phyloP scores from a whole-genome alignment of 192 early-diverging fungal genomes.

The Haplosporangium gracile region DNA sequence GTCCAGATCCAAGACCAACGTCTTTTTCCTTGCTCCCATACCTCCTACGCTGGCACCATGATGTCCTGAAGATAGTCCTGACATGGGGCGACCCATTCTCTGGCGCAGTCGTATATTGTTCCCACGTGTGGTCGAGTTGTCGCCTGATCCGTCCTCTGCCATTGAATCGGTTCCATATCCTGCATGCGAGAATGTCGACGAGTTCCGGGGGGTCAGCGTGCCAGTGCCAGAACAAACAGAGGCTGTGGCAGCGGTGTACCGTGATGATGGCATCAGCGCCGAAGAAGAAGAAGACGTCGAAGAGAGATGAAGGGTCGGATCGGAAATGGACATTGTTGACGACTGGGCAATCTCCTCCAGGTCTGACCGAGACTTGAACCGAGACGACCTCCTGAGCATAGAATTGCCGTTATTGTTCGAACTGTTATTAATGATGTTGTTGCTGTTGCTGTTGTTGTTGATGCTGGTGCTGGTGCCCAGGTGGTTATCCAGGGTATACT shows the following conservation, averaged over 20 bases:
- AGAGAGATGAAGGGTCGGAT: constrained; percentile 7
- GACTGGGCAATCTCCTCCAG: constrained; percentile 51
- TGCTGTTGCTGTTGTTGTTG: no score
- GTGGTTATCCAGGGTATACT: constrained; percentile 54
- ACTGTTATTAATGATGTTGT: constrained; percentile 3
- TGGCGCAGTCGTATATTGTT: constrained; percentile 31
- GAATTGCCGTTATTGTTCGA: constrained; percentile 27
- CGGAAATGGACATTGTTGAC: constrained; percentile 3
- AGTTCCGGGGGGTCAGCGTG: not conserved
- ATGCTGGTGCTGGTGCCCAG: constrained; percentile 19
- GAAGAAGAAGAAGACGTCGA: constrained; percentile 13
- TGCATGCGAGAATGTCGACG: not conserved
- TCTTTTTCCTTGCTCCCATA: constrained; percentile 61
- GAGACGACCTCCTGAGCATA: constrained; percentile 41
- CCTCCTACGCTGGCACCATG: constrained; percentile 12
- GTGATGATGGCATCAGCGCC: constrained; percentile 4
- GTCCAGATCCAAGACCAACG: constrained; percentile 79
- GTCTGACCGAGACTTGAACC: constrained; percentile 52
- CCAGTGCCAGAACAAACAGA: not conserved
- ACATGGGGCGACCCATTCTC: constrained; percentile 38
- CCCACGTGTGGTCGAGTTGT: constrained; percentile 33
- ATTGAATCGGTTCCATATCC: constrained; percentile 56
- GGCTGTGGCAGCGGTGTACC: not conserved
- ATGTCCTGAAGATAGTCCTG: constrained; percentile 20
- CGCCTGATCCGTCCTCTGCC: constrained; percentile 49